Evolutionary conservation across 2,329 filamentous ascomycete genomes (phyloP).

Genomic region (Diaporthe ilicicola): DNA sequence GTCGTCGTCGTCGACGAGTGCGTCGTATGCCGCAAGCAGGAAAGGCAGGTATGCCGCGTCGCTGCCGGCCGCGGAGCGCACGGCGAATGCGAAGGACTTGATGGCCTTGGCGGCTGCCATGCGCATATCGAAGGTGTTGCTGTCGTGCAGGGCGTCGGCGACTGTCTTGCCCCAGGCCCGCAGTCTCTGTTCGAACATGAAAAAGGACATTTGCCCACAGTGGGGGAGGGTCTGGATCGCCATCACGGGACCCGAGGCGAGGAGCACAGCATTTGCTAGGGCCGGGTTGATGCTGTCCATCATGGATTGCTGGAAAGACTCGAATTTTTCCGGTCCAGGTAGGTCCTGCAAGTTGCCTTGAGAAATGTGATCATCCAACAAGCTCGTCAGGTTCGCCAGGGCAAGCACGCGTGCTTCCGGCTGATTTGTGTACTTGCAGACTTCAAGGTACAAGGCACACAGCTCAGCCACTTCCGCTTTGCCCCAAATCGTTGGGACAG

Average conservation of each 20-base stretch:
- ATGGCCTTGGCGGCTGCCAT: constrained; percentile 67
- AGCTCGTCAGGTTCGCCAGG: constrained; percentile 55
- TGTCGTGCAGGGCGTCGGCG: constrained; percentile 55
- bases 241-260: constrained; percentile 57
- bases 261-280: constrained; percentile 59
- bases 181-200: constrained; percentile 37
- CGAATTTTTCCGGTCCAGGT: constrained; percentile 45
- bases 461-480: constrained; percentile 43
- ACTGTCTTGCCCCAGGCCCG: constrained; percentile 60
- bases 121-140: constrained; percentile 70
- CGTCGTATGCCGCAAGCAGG: constrained; percentile 75
- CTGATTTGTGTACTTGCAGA: constrained; percentile 48
- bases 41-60: constrained; percentile 57
- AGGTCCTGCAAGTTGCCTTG: constrained; percentile 40
- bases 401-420: constrained; percentile 57
- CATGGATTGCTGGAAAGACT: constrained; percentile 46
- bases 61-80: constrained; percentile 38
- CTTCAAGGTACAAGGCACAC: constrained; percentile 52
- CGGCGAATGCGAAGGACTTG: constrained; percentile 54
- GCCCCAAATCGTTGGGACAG: constrained; percentile 43
- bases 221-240: constrained; percentile 41
- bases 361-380: constrained; percentile 52
- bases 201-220: constrained; percentile 31
- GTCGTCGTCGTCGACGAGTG: constrained; percentile 90
- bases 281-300: constrained; percentile 54